Evolutionary conservation across 768 basidiomycete species (phyloP).

Genomic region (Tephrocybe sp.): DNA sequence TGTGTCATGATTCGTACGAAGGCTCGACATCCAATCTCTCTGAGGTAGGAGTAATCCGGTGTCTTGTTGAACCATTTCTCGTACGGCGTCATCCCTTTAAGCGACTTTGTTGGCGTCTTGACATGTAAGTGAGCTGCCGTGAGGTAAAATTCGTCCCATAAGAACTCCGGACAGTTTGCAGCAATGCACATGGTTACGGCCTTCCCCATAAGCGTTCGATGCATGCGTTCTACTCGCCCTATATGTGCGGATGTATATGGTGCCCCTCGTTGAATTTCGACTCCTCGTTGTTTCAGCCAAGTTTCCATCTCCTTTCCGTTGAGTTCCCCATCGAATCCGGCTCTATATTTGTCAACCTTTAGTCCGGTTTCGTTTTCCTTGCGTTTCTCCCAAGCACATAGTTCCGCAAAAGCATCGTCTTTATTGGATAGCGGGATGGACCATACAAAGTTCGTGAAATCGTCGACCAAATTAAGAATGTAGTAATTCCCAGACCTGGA

Average conservation of each 20-base stretch:
- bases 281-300: slow-evolving; percentile 17
- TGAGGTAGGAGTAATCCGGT: slow-evolving; percentile 27
- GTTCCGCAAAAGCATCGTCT: slow-evolving; percentile 16
- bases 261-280: slow-evolving; percentile 15
- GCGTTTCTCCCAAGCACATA: slow-evolving; percentile 28
- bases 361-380: slow-evolving; percentile 11
- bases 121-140: background rate
- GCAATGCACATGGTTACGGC: slow-evolving; percentile 24
- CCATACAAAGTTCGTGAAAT: slow-evolving; percentile 18
- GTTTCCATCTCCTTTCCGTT: slow-evolving; percentile 8
- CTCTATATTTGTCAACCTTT: background rate
- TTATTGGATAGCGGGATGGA: slow-evolving; percentile 30
- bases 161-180: slow-evolving; percentile 16
- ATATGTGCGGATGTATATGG: slow-evolving; percentile 32
- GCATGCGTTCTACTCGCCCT: slow-evolving; percentile 29
- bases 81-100: background rate
- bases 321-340: slow-evolving; percentile 23
- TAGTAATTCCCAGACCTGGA: no score
- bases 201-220: slow-evolving; percentile 27
- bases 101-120: background rate
- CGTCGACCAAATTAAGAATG: no score
- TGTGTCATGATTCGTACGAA: no score
- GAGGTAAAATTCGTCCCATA: slow-evolving; percentile 18
- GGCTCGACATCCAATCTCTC: slow-evolving; percentile 31
- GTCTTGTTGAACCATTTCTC: background rate